phyloP scores from a whole-genome alignment of 345 rosid species.

The Iberis pinnata region DNA sequence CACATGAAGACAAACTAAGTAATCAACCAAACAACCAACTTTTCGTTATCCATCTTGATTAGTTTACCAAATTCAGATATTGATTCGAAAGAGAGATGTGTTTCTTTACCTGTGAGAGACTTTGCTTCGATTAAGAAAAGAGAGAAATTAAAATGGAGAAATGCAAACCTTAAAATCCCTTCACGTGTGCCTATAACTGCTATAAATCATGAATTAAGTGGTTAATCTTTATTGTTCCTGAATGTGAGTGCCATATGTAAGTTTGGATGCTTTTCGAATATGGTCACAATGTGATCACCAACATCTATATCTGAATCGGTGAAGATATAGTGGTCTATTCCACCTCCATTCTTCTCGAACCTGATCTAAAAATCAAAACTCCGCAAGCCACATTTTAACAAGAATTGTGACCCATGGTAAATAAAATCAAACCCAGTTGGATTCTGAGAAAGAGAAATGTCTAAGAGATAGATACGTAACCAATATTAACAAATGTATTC shows the following conservation, averaged over 20 bases:
- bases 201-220: slow-evolving; percentile 87
- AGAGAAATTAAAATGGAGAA: slow-evolving; percentile 12
- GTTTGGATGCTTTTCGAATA: slow-evolving; percentile 47
- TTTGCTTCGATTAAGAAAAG: not conserved
- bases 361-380: slow-evolving; percentile 55
- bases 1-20: not conserved
- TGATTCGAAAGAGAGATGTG: too few relatives aligned
- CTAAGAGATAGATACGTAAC: too few relatives aligned
- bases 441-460: too few relatives aligned
- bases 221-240: slow-evolving; percentile 90
- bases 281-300: slow-evolving; percentile 55
- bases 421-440: too few relatives aligned
- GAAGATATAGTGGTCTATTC: slow-evolving; percentile 57
- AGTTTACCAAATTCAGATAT: too few relatives aligned
- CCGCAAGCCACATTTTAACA: slow-evolving; percentile 30
- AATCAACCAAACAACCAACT: not conserved
- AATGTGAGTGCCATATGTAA: slow-evolving; percentile 86
- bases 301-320: slow-evolving; percentile 85
- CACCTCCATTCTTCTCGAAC: slow-evolving; percentile 45
- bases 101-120: too few relatives aligned
- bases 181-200: slow-evolving; percentile 86
- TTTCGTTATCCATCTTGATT: not conserved
- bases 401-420: not conserved
- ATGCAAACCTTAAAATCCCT: slow-evolving; percentile 55
- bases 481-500: too few relatives aligned